Base-by-base conservation (phyloP, 352 stramenopile species). In the Globisporangium recalcitrans region DNA sequence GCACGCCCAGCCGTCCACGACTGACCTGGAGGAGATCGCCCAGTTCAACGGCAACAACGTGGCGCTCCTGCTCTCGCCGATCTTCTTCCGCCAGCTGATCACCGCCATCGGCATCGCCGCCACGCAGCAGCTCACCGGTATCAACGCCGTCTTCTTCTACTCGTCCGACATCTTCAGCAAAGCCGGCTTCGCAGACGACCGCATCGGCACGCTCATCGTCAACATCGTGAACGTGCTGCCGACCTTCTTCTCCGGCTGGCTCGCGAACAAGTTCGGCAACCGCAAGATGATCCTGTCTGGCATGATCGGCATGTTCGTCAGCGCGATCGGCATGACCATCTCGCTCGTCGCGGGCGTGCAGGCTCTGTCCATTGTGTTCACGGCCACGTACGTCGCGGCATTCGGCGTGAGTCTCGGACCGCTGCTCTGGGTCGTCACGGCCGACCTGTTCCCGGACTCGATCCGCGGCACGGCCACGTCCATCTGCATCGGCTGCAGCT, bases 371-470 rank as follows among this genome's bases (percentile, higher is more conserved):
- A 78, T 84, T 63, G 58, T 86, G 42, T 87, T 88, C 62, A 87
- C 80, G 58, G 60, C 75, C 11, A 70, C 72, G 19, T 85, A 84
- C 44, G 74, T 92, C 34, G 80, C 74, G 26, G 78, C 74, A 6
- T 88, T 87, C 47, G 82, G 77, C 58, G 73, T 85, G 58, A 86
- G 82, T 61, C 68, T 90, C 21, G 80, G 78, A 1, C 69, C 80
- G 1, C 65, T 90, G 11, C 70, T 72, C 32, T 90, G 71, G 60
- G 70, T 79, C 2, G 74, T 90, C 5, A 72, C 67, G 7, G 64
- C 74, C 3, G 77, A 80, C 8, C 61, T 90, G 11, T 90, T 90
- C 61, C 78, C 80, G 0, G 67, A 88, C 29, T 71, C 75, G 4
- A 63, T 85, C 26, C 76, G 78, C 21, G 74, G 76, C 16, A 80